Base-by-base conservation (phyloP, 2,329 filamentous ascomycete genomes). In the Chrysoporthe austroafricana region DNA sequence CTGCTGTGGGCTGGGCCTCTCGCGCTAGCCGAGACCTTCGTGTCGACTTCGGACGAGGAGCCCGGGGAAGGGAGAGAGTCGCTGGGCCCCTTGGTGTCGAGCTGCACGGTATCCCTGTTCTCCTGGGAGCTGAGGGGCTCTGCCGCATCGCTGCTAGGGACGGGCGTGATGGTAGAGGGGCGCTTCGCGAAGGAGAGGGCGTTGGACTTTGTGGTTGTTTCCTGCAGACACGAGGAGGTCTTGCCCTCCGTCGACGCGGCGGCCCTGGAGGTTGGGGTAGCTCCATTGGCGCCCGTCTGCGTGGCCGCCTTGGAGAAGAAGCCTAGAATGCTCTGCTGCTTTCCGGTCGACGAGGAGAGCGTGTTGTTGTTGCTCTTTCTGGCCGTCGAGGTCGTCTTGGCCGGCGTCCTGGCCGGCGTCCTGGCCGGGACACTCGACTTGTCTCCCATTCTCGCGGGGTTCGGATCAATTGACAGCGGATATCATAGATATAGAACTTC, bases 81-180 rank as follows among this genome's bases (percentile, higher is more conserved):
- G 73, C 85, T 80, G 73, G 83, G 84, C 77, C 86, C 85, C 78
- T 85, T 84, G 70, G 74, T 71, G 54, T 77, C 78, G 11, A 66
- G 21, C 67, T 80, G 79, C 70, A 80, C 73, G 56, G 76, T 76
- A 66, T 82, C 82, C 66, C 87, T 83, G 70, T 91, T 90, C 73
- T 91, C 88, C 70, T 92, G 88, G 0, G 90, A 91, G 77, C 89
- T 91, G 0, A 85, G 83, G 32, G 88, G 88, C 64, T 90, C 88
- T 36, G 88, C 77, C 46, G 85, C 86, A 78, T 96, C 93, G 78
- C 93, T 96, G 78, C 92, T 97, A 5, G 93, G 91, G 6, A 91
- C 86, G 4, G 93, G 93, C 0, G 93, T 94, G 68, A 90, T 80
- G 68, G 83, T 83, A 48, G 80, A 68, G 73, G 79, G 68, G 73